These are phyloP conservation scores for Cordyceps farinosa DNA, from an alignment of 2,329 filamentous ascomycete species.

Conservation along the genomic window DNA sequence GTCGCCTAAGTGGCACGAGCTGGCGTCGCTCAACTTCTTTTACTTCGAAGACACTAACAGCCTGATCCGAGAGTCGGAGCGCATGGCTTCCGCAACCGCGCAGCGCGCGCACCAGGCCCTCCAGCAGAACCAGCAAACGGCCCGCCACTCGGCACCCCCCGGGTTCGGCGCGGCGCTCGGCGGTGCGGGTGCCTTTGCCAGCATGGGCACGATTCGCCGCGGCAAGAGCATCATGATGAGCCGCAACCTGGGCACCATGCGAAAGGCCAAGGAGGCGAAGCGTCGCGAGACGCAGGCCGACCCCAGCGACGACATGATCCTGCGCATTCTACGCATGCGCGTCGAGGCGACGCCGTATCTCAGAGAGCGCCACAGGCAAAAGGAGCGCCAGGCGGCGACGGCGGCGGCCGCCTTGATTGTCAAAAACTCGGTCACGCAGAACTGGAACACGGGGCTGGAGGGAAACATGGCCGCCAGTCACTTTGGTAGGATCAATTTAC, in stretches of 20 bases:
- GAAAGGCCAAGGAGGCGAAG: constrained; percentile 92
- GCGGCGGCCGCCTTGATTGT: constrained; percentile 94
- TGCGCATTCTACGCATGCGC: constrained; percentile 90
- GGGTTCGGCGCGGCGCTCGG: constrained; percentile 35
- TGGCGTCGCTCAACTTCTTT: constrained; percentile 96
- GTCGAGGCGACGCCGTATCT: constrained; percentile 86
- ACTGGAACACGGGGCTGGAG: constrained; percentile 45
- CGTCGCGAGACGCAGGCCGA: constrained; percentile 93
- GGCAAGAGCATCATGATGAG: constrained; percentile 87
- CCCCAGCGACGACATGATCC: constrained; percentile 96
- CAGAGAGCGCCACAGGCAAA: constrained; percentile 86
- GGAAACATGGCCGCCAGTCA: constrained; percentile 31
- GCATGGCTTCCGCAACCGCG: constrained; percentile 86
- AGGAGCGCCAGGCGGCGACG: constrained; percentile 85
- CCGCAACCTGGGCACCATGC: constrained; percentile 93
- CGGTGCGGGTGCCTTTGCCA: constrained; percentile 49
- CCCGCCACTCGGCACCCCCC: constrained; percentile 67
- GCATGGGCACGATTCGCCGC: constrained; percentile 63
- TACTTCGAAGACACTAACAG: constrained; percentile 92
- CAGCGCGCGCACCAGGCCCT: constrained; percentile 70
- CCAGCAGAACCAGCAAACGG: constrained; percentile 43
- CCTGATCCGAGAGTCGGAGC: constrained; percentile 89
- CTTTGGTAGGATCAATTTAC: constrained; percentile 45
- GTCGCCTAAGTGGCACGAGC: constrained; percentile 96
- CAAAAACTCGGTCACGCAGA: constrained; percentile 72